Evolutionary conservation across 208 protist genomes (phyloP).

Genomic region (Leishmania braziliensis): DNA sequence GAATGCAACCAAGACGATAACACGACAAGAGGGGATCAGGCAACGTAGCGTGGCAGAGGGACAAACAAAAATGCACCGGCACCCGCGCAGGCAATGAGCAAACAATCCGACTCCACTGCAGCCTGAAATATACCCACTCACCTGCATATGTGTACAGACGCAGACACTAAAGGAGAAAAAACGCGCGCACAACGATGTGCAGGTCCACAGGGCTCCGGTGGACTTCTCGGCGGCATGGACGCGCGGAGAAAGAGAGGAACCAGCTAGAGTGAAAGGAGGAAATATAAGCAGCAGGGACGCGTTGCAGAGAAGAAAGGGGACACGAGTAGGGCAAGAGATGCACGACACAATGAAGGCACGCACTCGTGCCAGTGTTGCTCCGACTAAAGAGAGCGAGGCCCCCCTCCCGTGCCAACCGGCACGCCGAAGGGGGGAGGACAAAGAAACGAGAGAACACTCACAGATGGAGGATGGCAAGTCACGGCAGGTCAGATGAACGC

Average conservation of each 20-base stretch:
- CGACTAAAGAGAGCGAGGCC: not conserved
- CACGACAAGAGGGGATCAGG: not conserved
- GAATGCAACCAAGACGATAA: not conserved
- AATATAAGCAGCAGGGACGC: not conserved
- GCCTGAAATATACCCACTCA: not conserved
- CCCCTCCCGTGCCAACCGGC: not conserved
- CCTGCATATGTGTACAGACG: not conserved
- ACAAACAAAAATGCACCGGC: not conserved
- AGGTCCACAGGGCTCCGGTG: not conserved
- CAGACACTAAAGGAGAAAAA: not conserved
- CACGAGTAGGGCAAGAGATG: not conserved
- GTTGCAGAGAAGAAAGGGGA: not conserved
- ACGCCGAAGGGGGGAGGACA: not conserved
- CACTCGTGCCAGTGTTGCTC: not conserved
- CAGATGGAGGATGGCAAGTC: not conserved
- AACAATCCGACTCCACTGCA: not conserved
- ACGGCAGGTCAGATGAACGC: not conserved
- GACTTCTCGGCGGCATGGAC: not conserved
- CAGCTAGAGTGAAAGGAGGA: too few relatives aligned
- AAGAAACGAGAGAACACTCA: not conserved
- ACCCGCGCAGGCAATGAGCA: not conserved
- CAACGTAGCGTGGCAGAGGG: not conserved
- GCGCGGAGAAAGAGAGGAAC: not conserved
- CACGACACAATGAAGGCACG: not conserved
- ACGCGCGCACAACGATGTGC: not conserved